A percentile compares a stretch with the other conserved stretches of the same genome.
Evolutionary conservation across 495 filamentous ascomycete genomes (phyloP).

Genomic region (Penicillium macrosclerotiorum): DNA sequence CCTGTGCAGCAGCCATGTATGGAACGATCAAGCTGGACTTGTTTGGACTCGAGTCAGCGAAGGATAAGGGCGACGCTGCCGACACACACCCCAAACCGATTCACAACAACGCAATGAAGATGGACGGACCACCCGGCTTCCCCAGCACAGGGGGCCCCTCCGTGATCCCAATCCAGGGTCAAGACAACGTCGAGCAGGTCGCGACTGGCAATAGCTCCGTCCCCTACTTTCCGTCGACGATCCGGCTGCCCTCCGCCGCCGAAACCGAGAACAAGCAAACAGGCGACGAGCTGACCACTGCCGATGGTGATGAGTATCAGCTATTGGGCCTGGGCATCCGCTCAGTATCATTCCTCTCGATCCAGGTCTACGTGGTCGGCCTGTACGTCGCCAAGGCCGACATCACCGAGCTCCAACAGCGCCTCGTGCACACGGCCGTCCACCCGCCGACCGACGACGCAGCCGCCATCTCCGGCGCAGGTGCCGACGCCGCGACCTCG

Average conservation of each 20-base stretch:
- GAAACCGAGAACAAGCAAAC: constrained; percentile 38
- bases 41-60: constrained; percentile 29
- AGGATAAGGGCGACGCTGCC: constrained; percentile 5
- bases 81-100: constrained; percentile 6
- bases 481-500: constrained; percentile 68
- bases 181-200: constrained; percentile 64
- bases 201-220: constrained; percentile 80
- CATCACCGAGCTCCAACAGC: constrained; percentile 57
- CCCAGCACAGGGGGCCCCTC: constrained; percentile 31
- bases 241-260: constrained; percentile 54
- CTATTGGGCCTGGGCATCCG: constrained; percentile 84
- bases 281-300: constrained; percentile 31
- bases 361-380: constrained; percentile 93
- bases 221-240: constrained; percentile 73
- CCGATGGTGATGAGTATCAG: constrained; percentile 67
- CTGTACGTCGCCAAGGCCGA: constrained; percentile 82
- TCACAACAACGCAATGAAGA: too few relatives aligned
- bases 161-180: constrained; percentile 45
- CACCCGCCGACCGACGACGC: constrained; percentile 41
- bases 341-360: constrained; percentile 83
- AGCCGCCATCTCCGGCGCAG: constrained; percentile 45
- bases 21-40: constrained; percentile 38
- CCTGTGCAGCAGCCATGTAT: constrained; percentile 38
- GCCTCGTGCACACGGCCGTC: constrained; percentile 48
- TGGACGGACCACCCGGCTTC: constrained; percentile 43